Conservation (phyloP, 805 yeast species). For the Metschnikowia corniflorae region DNA sequence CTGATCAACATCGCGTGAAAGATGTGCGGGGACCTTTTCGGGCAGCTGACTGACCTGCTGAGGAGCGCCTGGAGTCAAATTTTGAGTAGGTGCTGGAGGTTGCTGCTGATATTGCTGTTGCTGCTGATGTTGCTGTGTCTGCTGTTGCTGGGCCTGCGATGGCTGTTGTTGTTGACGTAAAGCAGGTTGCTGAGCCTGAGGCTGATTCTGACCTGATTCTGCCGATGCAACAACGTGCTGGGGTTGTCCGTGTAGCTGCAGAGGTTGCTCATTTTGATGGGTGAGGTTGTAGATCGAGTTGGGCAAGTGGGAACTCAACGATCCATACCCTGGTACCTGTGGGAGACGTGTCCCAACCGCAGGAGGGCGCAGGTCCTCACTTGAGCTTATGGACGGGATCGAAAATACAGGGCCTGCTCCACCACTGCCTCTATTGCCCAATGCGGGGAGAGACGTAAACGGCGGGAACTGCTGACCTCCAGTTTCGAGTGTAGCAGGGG, state of each 20-base stretch:
- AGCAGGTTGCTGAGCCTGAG: conserved; percentile 2
- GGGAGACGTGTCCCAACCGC: conserved; percentile 13
- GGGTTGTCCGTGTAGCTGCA: conserved; percentile 1
- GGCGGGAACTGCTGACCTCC: conserved; percentile 45
- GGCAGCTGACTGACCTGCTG: conserved; percentile 20
- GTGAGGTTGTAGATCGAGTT: conserved; percentile 20
- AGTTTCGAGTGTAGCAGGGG: conserved; percentile 52
- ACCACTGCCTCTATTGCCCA: conserved; percentile 39
- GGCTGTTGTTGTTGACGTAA: conserved; percentile 11
- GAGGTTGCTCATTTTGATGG: conserved; percentile 27
- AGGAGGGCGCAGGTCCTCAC: conserved; percentile 23
- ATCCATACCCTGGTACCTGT: conserved; percentile 18
- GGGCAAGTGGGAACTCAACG: conserved; percentile 18
- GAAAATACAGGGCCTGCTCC: conserved; percentile 44
- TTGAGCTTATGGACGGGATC: conserved; percentile 45
- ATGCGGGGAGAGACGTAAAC: conserved; percentile 49
- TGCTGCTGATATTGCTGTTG: conserved; percentile 20
- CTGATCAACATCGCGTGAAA: conserved; percentile 8
- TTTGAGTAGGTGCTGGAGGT: conserved; percentile 17
- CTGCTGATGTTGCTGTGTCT: not conserved
- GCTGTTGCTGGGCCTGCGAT: conserved; percentile 14
- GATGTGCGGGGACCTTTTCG: conserved; percentile 11
- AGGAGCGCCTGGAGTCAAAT: conserved; percentile 16
- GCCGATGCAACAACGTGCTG: no score
- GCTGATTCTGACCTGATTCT: not conserved